phyloP scores from a whole-genome alignment of 208 protist genomes.

The Naegleria fowleri region DNA sequence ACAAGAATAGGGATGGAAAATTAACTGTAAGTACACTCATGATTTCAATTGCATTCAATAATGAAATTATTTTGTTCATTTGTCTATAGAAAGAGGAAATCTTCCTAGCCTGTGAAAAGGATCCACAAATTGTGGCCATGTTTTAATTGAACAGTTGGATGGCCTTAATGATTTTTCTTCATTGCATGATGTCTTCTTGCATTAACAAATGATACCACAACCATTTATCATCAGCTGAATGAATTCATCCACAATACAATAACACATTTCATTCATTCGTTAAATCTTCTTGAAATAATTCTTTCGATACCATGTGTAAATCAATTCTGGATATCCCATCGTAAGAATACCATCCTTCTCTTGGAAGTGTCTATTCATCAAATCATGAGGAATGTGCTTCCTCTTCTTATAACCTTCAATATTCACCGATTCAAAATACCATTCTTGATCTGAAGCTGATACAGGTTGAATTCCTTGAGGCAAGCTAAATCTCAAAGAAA shows the following conservation, averaged over 20 bases:
- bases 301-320: not conserved
- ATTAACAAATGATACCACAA: no score
- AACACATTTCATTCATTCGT: no score
- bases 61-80: no score
- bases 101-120: not conserved
- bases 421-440: not conserved
- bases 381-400: not conserved
- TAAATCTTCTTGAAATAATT: no score
- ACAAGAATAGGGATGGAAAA: not conserved
- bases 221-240: no score
- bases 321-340: not conserved
- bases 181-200: no score
- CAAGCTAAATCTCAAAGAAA: not conserved
- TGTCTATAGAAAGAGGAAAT: constrained; percentile 11
- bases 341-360: not conserved
- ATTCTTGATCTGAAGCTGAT: no score
- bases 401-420: not conserved
- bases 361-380: not conserved
- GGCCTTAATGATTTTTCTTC: no score
- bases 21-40: not conserved
- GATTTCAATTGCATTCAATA: no score
- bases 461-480: no score
- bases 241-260: no score
- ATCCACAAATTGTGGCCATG: not conserved
- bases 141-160: constrained; percentile 16